Base-by-base conservation (phyloP, 495 filamentous ascomycete species). In the Clavariopsis aquatica region DNA sequence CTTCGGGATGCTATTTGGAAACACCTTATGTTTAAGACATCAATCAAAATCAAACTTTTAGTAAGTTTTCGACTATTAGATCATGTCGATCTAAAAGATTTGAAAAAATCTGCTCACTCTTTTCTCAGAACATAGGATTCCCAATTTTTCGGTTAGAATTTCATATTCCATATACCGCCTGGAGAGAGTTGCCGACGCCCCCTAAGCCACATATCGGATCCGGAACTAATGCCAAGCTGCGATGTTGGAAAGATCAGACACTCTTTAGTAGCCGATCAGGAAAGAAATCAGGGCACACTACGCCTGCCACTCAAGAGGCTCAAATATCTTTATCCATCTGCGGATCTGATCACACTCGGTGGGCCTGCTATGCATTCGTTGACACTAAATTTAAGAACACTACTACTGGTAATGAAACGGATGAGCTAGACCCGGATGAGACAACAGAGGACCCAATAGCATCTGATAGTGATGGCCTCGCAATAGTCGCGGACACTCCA, bases 301-400 rank as follows among this genome's bases (percentile, higher is more conserved):
- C 4, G 23, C 49, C 34, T 24, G 31, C 27, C 17, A 43, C 55
- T 12, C 46, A 60, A 19, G 46, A 60, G 4, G 55, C 63, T 3
- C 27, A 46, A 13, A 38, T 60, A 2, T 60, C 56, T 19, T 31
- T 66, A 20, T 31, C 49, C 5, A 55, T 66, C 1, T 53, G 56
- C 49, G 63, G 63, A 13, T 49, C 63, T 8, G 49, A 66, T 56
- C 7, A 56, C 27, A 22, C 19, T 15, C 23, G 34, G 20, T 66
- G 55, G 63, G 31, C 20, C 17, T 47, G 22, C 1, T 66, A 60
- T 34, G 63, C 63, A 5, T 66, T 66, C 26, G 55, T 54, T 12
- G 57, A 66, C 28, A 57, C 53, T 0, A 57, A 60, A 41, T 43
- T 43, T 17, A 17, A 17, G 4, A 43, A 43, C 5, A 17, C 13